Conservation (phyloP, 1,139 yeast species). For the Pichia inconspicua region DNA sequence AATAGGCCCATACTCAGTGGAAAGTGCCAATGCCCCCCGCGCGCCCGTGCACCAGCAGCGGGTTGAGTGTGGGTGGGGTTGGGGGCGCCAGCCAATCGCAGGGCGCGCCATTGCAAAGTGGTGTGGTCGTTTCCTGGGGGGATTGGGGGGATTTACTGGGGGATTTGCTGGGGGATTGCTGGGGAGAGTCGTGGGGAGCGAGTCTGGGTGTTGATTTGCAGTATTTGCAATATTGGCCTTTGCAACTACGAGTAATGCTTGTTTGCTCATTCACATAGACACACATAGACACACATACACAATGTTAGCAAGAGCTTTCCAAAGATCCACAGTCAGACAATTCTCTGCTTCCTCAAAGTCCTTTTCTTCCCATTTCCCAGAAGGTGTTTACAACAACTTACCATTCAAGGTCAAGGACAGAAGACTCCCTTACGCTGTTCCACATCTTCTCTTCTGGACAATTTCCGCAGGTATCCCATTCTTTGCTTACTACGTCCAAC, state of each 20-base stretch:
- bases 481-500: slow-evolving; percentile 58
- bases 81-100: background rate
- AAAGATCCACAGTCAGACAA: slow-evolving; percentile 18
- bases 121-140: background rate
- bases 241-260: too few relatives aligned
- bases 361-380: slow-evolving; percentile 44
- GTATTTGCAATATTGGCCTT: too few relatives aligned
- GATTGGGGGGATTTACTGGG: too few relatives aligned
- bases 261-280: background rate
- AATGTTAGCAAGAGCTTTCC: slow-evolving; percentile 33
- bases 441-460: slow-evolving; percentile 71
- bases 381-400: slow-evolving; percentile 83
- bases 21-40: background rate
- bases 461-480: slow-evolving; percentile 57
- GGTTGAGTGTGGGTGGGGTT: background rate
- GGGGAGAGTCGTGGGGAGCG: background rate
- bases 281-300: background rate
- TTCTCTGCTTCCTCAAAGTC: slow-evolving; percentile 26
- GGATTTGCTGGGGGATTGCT: background rate
- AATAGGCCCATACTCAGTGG: too few relatives aligned
- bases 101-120: background rate
- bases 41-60: background rate
- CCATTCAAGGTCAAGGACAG: slow-evolving; percentile 93
- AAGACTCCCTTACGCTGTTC: slow-evolving; percentile 76
- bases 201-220: too few relatives aligned